Evolutionary conservation across 2,329 filamentous ascomycete genomes (phyloP), one percentile per base, ranked within the genome.

Genomic region (Allantophomopsis lycopodina): DNA sequence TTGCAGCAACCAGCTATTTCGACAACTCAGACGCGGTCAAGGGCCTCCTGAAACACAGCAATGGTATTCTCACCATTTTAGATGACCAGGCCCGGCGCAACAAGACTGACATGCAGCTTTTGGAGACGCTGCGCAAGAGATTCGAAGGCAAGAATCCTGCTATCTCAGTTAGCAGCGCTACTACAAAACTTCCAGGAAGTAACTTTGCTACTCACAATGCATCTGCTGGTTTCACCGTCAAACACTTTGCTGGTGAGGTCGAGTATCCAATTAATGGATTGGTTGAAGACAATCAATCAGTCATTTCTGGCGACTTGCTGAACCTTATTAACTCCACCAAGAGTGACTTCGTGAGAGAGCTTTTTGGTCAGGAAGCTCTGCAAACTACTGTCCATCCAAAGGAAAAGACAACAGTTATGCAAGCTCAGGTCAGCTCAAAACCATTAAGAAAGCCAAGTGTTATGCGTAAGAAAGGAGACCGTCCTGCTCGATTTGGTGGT

Each of bases 1-100:
- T 98, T 2, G 74, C 88, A 2, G 80, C 88, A 1, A 95, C 89
- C 0, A 94, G 86, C 63, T 98, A 96, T 60, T 98, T 95, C 51
- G 91, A 98, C 60, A 98, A 96, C 59, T 87, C 84, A 0, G 91
- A 96, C 57, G 87, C 89, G 8, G 87, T 95, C 44, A 86, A 83
- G 52, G 89, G 87, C 11, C 69, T 98, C 23, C 66, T 98, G 40
- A 98, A 96, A 64, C 71, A 85, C 41, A 86, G 88, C 18, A 96
- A 96, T 52, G 91, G 91, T 35, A 67, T 98, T 32, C 68, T 98
- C 15, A 88, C 86, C 60, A 98, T 98, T 46, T 67, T 98, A 0
- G 91, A 98, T 54, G 91, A 98, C 54, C 91, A 98, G 60, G 94
- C 87, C 35, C 80, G 84, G 37, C 83, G 89, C 40, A 83, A 89